phyloP scores from a whole-genome alignment of 331 rosid species.

The Quercus lobata region DNA sequence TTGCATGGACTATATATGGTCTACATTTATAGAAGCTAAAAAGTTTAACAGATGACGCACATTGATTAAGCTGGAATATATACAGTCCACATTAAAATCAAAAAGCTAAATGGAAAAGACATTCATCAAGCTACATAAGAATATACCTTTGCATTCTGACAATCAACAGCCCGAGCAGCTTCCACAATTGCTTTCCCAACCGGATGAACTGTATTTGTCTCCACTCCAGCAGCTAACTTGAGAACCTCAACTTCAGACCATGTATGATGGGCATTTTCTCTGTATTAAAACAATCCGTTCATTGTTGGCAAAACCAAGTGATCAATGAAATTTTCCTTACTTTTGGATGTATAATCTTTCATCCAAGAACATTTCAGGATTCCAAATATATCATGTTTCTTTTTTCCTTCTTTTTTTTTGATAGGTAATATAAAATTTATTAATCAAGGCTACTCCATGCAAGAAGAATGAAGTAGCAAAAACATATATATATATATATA shows the following conservation, averaged over 20 bases:
- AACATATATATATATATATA: too few relatives aligned
- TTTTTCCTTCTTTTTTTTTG: too few relatives aligned
- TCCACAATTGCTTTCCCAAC: slow-evolving; percentile 92
- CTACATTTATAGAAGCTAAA: neutral
- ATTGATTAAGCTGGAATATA: neutral
- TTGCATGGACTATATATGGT: neutral
- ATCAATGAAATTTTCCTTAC: slow-evolving; percentile 1
- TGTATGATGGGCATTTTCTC: slow-evolving; percentile 37
- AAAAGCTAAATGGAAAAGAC: slow-evolving; percentile 20
- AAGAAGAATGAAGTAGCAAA: too few relatives aligned
- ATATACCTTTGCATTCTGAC: slow-evolving; percentile 60
- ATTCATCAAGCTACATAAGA: slow-evolving; percentile 14
- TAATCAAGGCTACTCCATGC: too few relatives aligned
- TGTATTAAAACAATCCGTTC: slow-evolving; percentile 22
- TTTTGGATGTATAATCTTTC: neutral
- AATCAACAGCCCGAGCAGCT: slow-evolving; percentile 66
- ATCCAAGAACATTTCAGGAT: neutral
- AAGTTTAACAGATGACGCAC: neutral
- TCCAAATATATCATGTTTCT: neutral
- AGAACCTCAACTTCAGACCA: slow-evolving; percentile 77
- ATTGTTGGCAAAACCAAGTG: slow-evolving; percentile 17
- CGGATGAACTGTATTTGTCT: slow-evolving; percentile 90
- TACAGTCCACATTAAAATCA: neutral
- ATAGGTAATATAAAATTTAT: too few relatives aligned
- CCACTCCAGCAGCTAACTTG: slow-evolving; percentile 88